Evolutionary conservation across 805 yeast genomes (phyloP), one percentile per base, ranked within the genome.

Genomic region (Kuraishia borneana): DNA sequence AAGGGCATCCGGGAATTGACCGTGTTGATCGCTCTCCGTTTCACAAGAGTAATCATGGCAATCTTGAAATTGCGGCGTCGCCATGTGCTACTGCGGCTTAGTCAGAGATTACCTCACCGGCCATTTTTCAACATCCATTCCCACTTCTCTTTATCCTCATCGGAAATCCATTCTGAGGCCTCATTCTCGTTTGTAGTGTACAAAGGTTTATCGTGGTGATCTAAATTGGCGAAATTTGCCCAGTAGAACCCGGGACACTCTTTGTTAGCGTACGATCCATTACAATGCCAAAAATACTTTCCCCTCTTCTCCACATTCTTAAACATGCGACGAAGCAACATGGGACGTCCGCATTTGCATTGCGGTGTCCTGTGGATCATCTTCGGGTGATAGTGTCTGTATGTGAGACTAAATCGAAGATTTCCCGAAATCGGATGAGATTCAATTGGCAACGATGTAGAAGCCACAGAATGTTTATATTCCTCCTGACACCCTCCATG

Each of bases 401-500:
- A 80, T 0, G 94, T 83, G 27, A 83, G 48, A 41, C 76, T 81
- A 40, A 77, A 66, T 34, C 94, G 54, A 4, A 60, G 39, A 1
- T 64, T 42, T 0, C 77, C 79, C 1, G 76, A 48, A 0, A 65
- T 51, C 0, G 68, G 65, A 41, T 78, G 78, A 0, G 56, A 42
- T 13, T 62, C 57, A 3, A 73, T 51, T 6, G 53, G 42, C 37
- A 55, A 55, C 5, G 53, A 48, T 27, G 64, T 53, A 1, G 74
- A 60, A 4, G 70, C 70, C 0, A 83, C 72, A 38, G 74, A 60
- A 46, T 83, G 94, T 45, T 75, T 80, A 48, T 56, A 83, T 33
- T 70, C 72, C 42, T 83, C 94, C 48, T 83, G 94, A 40, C 83
- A 76, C 1, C 84, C 85, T 1, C 84, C 80, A 39, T 77, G 75